Conservation (phyloP, 1,284 basidiomycete genomes). For the Microbotryum intermedium region DNA sequence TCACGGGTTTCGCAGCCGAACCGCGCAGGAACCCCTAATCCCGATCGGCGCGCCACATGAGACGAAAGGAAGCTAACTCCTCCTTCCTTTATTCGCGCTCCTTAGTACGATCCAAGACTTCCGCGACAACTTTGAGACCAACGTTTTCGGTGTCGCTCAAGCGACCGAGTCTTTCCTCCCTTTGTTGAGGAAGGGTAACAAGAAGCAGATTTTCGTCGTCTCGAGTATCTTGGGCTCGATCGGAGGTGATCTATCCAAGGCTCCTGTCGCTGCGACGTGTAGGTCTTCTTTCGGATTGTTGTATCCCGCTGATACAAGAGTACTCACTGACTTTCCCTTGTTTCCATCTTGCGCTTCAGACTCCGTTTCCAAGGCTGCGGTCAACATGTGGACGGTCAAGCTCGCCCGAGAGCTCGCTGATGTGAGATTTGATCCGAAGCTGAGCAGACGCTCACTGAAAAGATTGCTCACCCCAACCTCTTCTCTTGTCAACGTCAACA, state of each 20-base stretch:
- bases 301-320: too few species aligned
- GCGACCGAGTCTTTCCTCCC: conserved; percentile 1
- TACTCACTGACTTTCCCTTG: too few species aligned
- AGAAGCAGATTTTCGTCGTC: not conserved
- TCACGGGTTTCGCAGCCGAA: not conserved
- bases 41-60: not conserved
- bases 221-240: not conserved
- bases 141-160: conserved; percentile 5
- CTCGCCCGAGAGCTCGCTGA: not conserved
- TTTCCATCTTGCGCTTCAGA: not conserved
- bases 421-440: not conserved
- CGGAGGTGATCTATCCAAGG: too few species aligned
- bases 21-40: not conserved
- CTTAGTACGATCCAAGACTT: not conserved
- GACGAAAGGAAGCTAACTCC: too few species aligned
- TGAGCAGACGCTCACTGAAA: too few species aligned
- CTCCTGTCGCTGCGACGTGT: too few species aligned
- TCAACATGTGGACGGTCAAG: conserved; percentile 10
- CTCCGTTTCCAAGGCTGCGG: conserved; percentile 2
- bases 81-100: too few species aligned
- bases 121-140: not conserved
- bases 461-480: too few species aligned
- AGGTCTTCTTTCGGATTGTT: too few species aligned
- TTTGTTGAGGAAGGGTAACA: not conserved
- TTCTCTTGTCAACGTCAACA: not conserved